phyloP scores from a whole-genome alignment of 2,329 filamentous ascomycete genomes.

The Karstenula rhodostoma region DNA sequence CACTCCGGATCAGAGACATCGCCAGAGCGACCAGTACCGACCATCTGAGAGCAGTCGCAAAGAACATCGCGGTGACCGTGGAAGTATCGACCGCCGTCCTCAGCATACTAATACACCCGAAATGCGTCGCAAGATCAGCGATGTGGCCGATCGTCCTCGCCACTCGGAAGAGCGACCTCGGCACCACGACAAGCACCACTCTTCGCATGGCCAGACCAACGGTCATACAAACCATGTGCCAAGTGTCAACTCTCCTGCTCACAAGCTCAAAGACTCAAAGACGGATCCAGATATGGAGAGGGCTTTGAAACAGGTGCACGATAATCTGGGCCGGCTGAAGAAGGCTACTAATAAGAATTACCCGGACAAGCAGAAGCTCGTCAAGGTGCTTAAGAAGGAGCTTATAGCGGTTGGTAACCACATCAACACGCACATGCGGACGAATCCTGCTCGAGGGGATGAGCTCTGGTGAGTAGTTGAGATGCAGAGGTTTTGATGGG shows the following conservation, averaged over 20 bases:
- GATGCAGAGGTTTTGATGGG: background rate
- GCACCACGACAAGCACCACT: constrained; percentile 58
- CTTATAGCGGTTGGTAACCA: constrained; percentile 70
- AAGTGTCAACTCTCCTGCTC: constrained; percentile 36
- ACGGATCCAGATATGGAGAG: constrained; percentile 59
- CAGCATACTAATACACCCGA: constrained; percentile 53
- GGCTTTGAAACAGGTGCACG: constrained; percentile 66
- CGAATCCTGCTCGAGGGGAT: constrained; percentile 56
- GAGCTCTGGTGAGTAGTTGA: constrained; percentile 59
- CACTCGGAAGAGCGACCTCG: constrained; percentile 56
- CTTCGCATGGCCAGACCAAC: constrained; percentile 50
- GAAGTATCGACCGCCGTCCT: constrained; percentile 49
- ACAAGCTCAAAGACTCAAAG: constrained; percentile 29
- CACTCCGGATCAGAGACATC: constrained; percentile 36
- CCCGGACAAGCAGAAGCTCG: constrained; percentile 68
- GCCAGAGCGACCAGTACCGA: constrained; percentile 48
- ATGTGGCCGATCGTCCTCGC: constrained; percentile 39
- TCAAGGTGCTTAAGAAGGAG: constrained; percentile 68
- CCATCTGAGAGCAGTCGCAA: constrained; percentile 41
- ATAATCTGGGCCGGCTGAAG: constrained; percentile 67
- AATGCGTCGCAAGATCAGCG: constrained; percentile 54
- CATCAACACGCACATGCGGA: constrained; percentile 60
- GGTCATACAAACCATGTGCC: constrained; percentile 45
- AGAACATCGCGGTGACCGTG: constrained; percentile 49
- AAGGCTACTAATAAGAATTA: constrained; percentile 70